Percentiles rank a stretch among this genome's conserved stretches.
Conservation (phyloP, 2,329 filamentous ascomycete genomes). For the Paradendryphiella salina region DNA sequence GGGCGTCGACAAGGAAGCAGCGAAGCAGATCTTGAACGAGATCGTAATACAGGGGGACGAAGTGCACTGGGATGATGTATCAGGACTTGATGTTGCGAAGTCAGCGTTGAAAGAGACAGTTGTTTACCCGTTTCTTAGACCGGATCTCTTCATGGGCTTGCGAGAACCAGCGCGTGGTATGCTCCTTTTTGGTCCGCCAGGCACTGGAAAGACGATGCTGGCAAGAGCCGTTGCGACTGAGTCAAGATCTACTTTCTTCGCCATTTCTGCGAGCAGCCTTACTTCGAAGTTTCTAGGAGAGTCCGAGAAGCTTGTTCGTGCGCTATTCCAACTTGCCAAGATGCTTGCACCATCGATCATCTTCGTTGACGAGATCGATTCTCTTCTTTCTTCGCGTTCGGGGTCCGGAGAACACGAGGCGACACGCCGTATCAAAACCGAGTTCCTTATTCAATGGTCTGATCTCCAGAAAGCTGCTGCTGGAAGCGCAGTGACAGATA, state of each 20-base stretch:
- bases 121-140: slow-evolving; percentile 93
- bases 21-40: slow-evolving; percentile 92
- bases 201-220: slow-evolving; percentile 99
- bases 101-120: slow-evolving; percentile 91
- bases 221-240: slow-evolving; percentile 93
- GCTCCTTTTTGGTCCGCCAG: slow-evolving; percentile 92
- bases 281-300: slow-evolving; percentile 97
- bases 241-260: slow-evolving; percentile 93
- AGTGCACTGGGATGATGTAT: slow-evolving; percentile 92
- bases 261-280: slow-evolving; percentile 89
- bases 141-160: slow-evolving; percentile 93
- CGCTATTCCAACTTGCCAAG: slow-evolving; percentile 88
- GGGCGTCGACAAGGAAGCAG: slow-evolving; percentile 79
- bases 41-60: slow-evolving; percentile 93
- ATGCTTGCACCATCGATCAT: slow-evolving; percentile 91
- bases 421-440: slow-evolving; percentile 91
- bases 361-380: slow-evolving; percentile 98
- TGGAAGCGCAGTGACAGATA: slow-evolving; percentile 70
- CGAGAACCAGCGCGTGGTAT: slow-evolving; percentile 93
- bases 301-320: slow-evolving; percentile 92
- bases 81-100: slow-evolving; percentile 87
- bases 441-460: slow-evolving; percentile 97
- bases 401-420: slow-evolving; percentile 85
- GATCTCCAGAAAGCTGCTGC: slow-evolving; percentile 90
- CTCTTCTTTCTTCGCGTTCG: slow-evolving; percentile 79